Evolutionary conservation across 108 stramenopile genomes (phyloP).

Genomic region (Poteriospumella lacustris): DNA sequence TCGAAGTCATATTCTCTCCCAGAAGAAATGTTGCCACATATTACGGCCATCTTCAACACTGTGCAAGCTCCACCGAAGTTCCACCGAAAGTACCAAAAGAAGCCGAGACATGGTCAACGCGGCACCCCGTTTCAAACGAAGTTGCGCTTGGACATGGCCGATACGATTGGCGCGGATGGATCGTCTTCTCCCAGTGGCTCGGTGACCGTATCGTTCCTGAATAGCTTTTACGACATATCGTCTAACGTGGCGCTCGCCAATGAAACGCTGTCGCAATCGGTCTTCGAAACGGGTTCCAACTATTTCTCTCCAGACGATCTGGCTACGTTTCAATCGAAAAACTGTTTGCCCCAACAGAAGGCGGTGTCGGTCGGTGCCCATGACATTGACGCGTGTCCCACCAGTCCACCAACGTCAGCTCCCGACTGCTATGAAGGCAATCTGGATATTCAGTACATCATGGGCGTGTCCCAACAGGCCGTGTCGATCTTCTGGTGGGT

Average conservation of each 20-base stretch:
- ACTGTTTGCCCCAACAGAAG: not conserved
- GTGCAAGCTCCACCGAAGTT: not conserved
- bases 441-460: constrained; percentile 29
- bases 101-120: too few relatives aligned
- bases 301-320: constrained; percentile 19
- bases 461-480: not conserved
- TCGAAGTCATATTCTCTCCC: not conserved
- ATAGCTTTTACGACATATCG: not conserved
- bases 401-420: too few relatives aligned
- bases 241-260: not conserved
- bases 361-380: not conserved
- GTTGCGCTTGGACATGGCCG: too few relatives aligned
- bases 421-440: not conserved
- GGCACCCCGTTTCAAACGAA: too few relatives aligned
- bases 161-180: too few relatives aligned
- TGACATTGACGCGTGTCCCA: not conserved
- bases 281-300: not conserved
- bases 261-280: not conserved
- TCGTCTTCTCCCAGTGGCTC: not conserved
- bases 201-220: not conserved
- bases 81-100: not conserved
- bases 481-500: constrained; percentile 2
- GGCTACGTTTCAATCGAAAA: not conserved
- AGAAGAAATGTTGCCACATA: not conserved
- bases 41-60: not conserved